Conservation (phyloP, 192 early-diverging fungal genomes). For the Powellomyces hirtus region DNA sequence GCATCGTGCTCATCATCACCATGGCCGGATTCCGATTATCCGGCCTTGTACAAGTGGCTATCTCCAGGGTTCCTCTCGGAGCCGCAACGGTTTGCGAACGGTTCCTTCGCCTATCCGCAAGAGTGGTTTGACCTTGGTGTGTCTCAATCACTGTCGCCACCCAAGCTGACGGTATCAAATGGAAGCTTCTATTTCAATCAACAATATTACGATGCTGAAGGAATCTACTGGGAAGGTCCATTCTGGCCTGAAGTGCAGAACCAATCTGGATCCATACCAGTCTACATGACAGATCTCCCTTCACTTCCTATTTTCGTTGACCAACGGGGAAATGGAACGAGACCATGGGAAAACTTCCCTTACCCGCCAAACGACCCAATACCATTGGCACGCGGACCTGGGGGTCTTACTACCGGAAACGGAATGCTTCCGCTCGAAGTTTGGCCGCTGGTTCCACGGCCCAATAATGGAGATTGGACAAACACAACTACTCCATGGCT, state of each 20-base stretch:
- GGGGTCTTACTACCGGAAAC: neutral
- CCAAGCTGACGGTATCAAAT: neutral
- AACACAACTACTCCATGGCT: neutral
- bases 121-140: neutral
- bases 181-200: neutral
- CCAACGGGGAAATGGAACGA: neutral
- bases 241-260: neutral
- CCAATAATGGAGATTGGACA: neutral
- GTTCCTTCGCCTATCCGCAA: neutral
- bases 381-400: neutral
- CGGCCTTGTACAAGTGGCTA: neutral
- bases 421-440: neutral
- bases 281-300: conserved; percentile 1
- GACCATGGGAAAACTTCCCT: neutral
- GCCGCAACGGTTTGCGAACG: neutral
- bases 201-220: neutral
- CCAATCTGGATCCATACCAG: neutral
- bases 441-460: neutral
- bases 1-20: neutral
- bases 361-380: neutral
- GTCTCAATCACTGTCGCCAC: neutral
- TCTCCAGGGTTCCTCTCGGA: neutral
- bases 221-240: neutral
- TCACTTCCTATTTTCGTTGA: neutral
- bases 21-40: neutral